Evolutionary conservation across 148 eudicot species (phyloP), one percentile per base, ranked within the genome.

Genomic region (Silene conica): DNA sequence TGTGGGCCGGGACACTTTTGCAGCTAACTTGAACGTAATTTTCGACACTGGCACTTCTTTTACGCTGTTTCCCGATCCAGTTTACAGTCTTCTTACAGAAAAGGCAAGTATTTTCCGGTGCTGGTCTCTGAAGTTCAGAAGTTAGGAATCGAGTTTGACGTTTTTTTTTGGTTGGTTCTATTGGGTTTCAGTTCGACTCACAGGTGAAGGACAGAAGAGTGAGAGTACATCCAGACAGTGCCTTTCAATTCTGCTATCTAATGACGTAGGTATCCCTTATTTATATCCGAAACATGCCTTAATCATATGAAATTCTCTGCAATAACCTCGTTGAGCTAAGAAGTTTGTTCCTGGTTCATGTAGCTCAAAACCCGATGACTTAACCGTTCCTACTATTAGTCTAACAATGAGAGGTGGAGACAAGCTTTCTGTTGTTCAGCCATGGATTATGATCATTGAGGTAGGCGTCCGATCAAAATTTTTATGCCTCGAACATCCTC

Each of bases 1-100:
- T 65, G 90, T 88, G 73, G 97, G 85, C 26, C 41, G 46, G 48
- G 87, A 89, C 23, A 78, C 77, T 74, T 84, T 85, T 23, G 75
- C 81, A 68, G 60, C 83, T 45, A 71, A 77, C 43, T 67, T 86
- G 62, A 31, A 75, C 62, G 97, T 85, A 55, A 84, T 95, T 54
- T 84, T 92, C 21, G 98, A 95, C 86, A 78, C 93, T 48, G 97
- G 97, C 69, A 86, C 98, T 78, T 95, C 98, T 70, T 92, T 92
- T 73, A 90, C 98, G 54, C 77, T 82, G 61, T 80, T 95, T 80
- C 79, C 78, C 59, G 94, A 88, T 46, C 96, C 98, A 8, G 93
- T 90, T 52, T 95, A 90, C 79, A 71, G 89, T 41, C 57, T 79
- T 82, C 45, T 95, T 16, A 50, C 90, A 11, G 85, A 84, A 60